Conservation (phyloP, 306 rosid species). For the Betula pendula region DNA sequence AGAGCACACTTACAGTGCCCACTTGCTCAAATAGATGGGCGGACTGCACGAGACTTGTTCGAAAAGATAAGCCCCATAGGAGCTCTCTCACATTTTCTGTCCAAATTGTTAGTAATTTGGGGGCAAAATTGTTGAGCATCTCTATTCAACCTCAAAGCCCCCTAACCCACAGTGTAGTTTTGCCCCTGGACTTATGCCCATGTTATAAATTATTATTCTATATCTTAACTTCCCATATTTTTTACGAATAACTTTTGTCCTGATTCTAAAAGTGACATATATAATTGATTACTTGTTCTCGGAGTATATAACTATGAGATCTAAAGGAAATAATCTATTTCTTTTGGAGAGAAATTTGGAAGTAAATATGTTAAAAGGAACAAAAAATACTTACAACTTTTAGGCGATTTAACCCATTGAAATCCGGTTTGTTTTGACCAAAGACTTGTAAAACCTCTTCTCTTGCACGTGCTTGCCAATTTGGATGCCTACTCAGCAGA, state of each 20-base stretch:
- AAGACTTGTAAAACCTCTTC: conserved; percentile 46
- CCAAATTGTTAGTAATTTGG: too few relatives aligned
- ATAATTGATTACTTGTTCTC: neutral
- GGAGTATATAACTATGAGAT: neutral
- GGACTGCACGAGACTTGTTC: too few relatives aligned
- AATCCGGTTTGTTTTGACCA: conserved; percentile 35
- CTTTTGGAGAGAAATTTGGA: neutral
- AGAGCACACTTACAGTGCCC: too few relatives aligned
- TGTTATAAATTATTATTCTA: too few relatives aligned
- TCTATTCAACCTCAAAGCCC: too few relatives aligned
- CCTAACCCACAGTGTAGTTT: too few relatives aligned
- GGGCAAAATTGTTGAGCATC: too few relatives aligned
- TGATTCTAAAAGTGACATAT: neutral
- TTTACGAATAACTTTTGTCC: neutral
- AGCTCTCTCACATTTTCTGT: too few relatives aligned
- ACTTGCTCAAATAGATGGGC: too few relatives aligned
- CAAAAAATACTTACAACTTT: conserved; percentile 38
- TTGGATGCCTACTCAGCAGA: conserved; percentile 32
- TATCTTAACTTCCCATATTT: too few relatives aligned
- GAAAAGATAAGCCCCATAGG: too few relatives aligned
- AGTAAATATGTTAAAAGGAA: neutral
- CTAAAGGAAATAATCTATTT: neutral
- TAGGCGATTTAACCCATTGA: conserved; percentile 33
- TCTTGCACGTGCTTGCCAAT: conserved; percentile 54
- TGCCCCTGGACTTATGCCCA: too few relatives aligned